Evolutionary conservation across 805 yeast genomes (phyloP), one percentile per base, ranked within the genome.

Genomic region (Teunomyces stri): DNA sequence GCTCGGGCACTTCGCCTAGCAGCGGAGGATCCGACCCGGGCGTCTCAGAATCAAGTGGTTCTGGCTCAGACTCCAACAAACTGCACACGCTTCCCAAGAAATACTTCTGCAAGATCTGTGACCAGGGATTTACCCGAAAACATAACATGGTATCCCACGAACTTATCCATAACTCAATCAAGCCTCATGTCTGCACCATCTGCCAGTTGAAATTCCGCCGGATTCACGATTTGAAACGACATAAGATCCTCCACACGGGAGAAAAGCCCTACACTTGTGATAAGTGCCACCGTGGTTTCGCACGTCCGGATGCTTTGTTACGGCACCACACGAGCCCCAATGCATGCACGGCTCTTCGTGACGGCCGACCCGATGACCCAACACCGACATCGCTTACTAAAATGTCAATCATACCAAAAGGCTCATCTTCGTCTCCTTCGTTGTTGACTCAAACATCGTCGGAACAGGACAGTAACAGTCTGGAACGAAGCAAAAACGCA

Each of bases 141-240:
- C 92, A 87, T 62, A 86, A 86, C 57, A 74, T 87, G 70, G 85
- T 85, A 46, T 78, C 87, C 4, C 94, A 86, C 61, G 73, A 82
- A 52, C 64, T 85, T 52, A 85, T 84, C 30, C 94, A 86, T 62
- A 75, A 88, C 12, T 72, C 76, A 43, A 75, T 73, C 51, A 83
- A 80, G 59, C 89, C 90, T 1, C 86, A 76, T 63, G 63, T 68
- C 20, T 87, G 96, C 62, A 51, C 75, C 10, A 74, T 76, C 25
- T 87, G 96, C 58, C 68, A 74, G 44, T 69, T 79, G 41, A 77
- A 73, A 52, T 87, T 88, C 62, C 75, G 94, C 50, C 72, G 95
- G 41, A 75, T 81, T 27, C 91, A 87, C 61, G 95, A 88, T 61
- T 70, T 88, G 57, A 85, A 82, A 57, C 74, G 96, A 45, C 96